Base-by-base conservation (phyloP, 2,329 filamentous ascomycete genomes). In the Orbilia oligospora region DNA sequence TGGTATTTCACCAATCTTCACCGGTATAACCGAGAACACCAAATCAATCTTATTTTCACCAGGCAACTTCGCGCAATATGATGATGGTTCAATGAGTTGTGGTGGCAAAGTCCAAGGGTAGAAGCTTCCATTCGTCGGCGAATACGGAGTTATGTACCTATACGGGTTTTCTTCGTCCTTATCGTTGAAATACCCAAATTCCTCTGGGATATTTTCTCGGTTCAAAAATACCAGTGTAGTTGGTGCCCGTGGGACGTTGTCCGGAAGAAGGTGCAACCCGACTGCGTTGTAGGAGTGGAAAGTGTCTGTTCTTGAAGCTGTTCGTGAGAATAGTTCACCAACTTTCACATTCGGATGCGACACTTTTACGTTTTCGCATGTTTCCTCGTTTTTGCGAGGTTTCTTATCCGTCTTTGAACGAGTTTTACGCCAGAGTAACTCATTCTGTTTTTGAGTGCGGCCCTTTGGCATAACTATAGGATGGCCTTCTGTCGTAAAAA, bases 401-500 rank as follows among this genome's bases (percentile, higher is more conserved):
- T 24, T 71, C 36, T 5, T 12, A 61, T 9, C 10, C 10, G 51
- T 41, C 68, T 83, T 81, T 24, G 81, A 65, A 16, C 80, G 67
- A 55, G 80, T 12, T 18, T 81, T 79, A 53, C 80, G 79, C 49
- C 53, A 67, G 6, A 61, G 22, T 66, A 80, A 18, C 24, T 63
- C 30, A 12, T 48, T 63, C 8, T 55, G 38, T 5, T 65, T 24
- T 1, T 9, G 36, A 12, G 56, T 61, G 16, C 56, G 36, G 14
- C 48, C 33, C 49, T 79, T 80, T 12, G 94, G 94, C 66, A 99
- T 91, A 49, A 98, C 88, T 53, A 99, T 87, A 2, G 96, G 96
- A 84, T 99, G 96, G 0, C 95, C 96, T 85, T 99, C 96, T 0
- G 96, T 99, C 0, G 93, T 96, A 84, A 99, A 98, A 14, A 99